These are phyloP conservation scores for Rubia peregrina DNA, from an alignment of 305 asterid species.

Conservation along the genomic window DNA sequence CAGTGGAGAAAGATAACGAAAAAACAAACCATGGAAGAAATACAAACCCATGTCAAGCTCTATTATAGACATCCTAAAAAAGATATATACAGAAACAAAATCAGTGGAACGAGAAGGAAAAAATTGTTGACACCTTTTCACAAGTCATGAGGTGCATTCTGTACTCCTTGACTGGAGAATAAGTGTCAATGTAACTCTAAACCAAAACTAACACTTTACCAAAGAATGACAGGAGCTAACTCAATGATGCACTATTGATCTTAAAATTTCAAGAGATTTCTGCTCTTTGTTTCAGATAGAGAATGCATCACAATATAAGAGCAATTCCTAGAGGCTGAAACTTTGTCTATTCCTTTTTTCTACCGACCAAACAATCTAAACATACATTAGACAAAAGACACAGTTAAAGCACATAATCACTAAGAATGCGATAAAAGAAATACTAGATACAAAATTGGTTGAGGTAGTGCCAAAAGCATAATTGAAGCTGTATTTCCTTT, in stretches of 20 bases:
- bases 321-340: not conserved
- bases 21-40: too few species aligned
- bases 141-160: not conserved
- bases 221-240: not conserved
- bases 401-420: not conserved
- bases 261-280: not conserved
- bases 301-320: not conserved
- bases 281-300: not conserved
- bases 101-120: conserved; percentile 7
- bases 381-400: not conserved
- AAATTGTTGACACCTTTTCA: not conserved
- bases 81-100: not conserved
- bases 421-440: conserved; percentile 1
- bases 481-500: conserved; percentile 72
- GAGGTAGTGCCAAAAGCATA: conserved; percentile 74
- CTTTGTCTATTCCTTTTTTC: not conserved
- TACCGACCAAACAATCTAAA: not conserved
- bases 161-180: not conserved
- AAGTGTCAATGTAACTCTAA: not conserved
- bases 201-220: not conserved
- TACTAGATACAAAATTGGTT: conserved; percentile 48
- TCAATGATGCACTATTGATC: not conserved
- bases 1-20: too few species aligned
- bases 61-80: conserved; percentile 59
- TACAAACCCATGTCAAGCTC: too few species aligned